A percentile compares a stretch with the other conserved stretches of the same genome.
These are phyloP conservation scores for Rhizopogon vinicolor DNA, from an alignment of 768 basidiomycete genomes.

Conservation along the genomic window DNA sequence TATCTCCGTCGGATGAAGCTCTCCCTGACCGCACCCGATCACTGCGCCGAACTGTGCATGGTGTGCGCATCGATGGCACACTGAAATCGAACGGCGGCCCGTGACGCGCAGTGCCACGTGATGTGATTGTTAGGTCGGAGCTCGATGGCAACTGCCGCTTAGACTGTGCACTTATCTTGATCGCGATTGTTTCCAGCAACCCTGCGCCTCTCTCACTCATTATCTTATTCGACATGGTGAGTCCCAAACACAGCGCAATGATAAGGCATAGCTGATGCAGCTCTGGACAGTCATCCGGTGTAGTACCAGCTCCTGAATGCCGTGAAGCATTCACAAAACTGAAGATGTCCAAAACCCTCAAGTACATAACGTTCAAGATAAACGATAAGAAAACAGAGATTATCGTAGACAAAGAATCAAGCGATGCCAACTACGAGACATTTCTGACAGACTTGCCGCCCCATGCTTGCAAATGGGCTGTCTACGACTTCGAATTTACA, in stretches of 20 bases:
- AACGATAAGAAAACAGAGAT: conserved; percentile 64
- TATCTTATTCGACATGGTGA: conserved; percentile 19
- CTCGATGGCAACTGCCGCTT: neutral
- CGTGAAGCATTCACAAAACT: conserved; percentile 13
- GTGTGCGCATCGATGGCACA: too few relatives aligned
- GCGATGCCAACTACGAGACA: conserved; percentile 52
- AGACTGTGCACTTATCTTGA: neutral
- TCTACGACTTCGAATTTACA: conserved; percentile 86
- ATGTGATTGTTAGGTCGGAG: conserved; percentile 1
- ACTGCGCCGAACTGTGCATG: too few relatives aligned
- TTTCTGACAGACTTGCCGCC: conserved; percentile 76
- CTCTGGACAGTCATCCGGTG: conserved; percentile 21
- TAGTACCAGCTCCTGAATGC: conserved; percentile 56
- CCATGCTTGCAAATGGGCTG: conserved; percentile 77
- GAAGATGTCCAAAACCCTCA: conserved; percentile 45
- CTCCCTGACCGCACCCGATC: too few relatives aligned
- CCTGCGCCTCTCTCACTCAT: neutral
- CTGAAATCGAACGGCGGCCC: too few relatives aligned
- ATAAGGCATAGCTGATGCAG: neutral
- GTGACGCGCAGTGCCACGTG: neutral
- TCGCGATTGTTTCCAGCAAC: neutral
- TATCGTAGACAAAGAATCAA: conserved; percentile 65
- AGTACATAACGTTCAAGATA: conserved; percentile 81
- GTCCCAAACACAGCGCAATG: conserved; percentile 3
- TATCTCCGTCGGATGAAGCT: too few relatives aligned